These are phyloP conservation scores for Atractiella rhizophila DNA, from an alignment of 768 basidiomycete genomes.

Conservation along the genomic window DNA sequence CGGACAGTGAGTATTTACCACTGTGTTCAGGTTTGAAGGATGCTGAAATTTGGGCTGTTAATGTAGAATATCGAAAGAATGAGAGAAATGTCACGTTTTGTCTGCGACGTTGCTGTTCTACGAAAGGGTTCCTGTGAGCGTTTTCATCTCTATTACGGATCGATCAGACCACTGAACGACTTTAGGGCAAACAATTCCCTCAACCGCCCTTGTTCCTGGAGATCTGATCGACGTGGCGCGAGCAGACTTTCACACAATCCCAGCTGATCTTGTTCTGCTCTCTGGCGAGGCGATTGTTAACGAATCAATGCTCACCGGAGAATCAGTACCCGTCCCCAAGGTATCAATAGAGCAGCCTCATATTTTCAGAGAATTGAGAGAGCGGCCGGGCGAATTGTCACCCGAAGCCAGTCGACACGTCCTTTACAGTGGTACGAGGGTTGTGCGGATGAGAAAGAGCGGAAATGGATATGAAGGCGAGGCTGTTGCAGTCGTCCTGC, in stretches of 20 bases:
- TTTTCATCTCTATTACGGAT: background rate
- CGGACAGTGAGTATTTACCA: slow-evolving; percentile 37
- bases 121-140: slow-evolving; percentile 45
- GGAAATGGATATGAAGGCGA: too few species aligned
- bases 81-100: slow-evolving; percentile 84
- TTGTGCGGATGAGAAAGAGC: slow-evolving; percentile 46
- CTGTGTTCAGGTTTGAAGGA: background rate
- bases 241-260: slow-evolving; percentile 44
- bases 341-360: slow-evolving; percentile 55
- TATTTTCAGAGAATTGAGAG: slow-evolving; percentile 26
- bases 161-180: too few species aligned
- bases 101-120: slow-evolving; percentile 46
- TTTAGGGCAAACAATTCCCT: slow-evolving; percentile 48
- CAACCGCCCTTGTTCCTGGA: slow-evolving; percentile 60
- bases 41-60: background rate
- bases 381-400: slow-evolving; percentile 33
- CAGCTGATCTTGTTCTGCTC: slow-evolving; percentile 72
- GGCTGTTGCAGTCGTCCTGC: slow-evolving; percentile 31
- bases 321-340: slow-evolving; percentile 92
- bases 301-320: slow-evolving; percentile 97
- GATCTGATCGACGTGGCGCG: slow-evolving; percentile 75
- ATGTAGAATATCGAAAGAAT: slow-evolving; percentile 63
- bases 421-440: slow-evolving; percentile 67
- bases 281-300: slow-evolving; percentile 95
- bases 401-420: slow-evolving; percentile 53